A percentile compares a stretch with the other conserved stretches of the same genome.
Conservation (phyloP, 257 asterid species). For the Datura wrightii region DNA sequence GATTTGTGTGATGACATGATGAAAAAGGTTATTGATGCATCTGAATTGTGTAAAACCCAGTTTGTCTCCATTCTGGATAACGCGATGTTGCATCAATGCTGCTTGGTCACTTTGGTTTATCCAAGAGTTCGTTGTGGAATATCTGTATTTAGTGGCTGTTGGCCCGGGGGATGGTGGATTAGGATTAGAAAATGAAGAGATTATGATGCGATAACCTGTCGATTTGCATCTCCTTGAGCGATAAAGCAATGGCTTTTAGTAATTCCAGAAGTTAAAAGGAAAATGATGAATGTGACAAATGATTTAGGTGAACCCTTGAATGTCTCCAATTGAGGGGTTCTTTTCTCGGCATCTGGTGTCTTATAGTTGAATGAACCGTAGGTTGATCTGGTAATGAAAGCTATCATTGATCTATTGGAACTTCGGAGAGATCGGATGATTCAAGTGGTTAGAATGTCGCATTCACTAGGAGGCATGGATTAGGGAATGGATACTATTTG, state of each 20-base stretch:
- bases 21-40: slow-evolving; percentile 17
- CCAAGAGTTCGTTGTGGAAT: background rate
- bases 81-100: background rate
- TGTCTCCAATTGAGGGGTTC: background rate
- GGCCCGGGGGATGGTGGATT: background rate
- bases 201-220: background rate
- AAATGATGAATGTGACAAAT: slow-evolving; percentile 10
- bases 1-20: background rate
- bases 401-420: background rate
- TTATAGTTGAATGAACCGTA: background rate
- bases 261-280: background rate
- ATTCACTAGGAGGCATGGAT: background rate
- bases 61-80: slow-evolving; percentile 2
- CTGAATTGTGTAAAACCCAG: background rate
- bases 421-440: background rate
- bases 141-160: slow-evolving; percentile 8
- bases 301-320: background rate
- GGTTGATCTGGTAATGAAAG: slow-evolving; percentile 3
- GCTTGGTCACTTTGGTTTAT: slow-evolving; percentile 11
- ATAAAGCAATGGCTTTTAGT: background rate
- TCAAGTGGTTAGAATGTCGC: slow-evolving; percentile 24
- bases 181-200: background rate
- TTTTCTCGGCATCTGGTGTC: background rate
- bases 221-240: background rate
- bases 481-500: background rate